Base-by-base conservation (phyloP, 1,139 yeast species). In the Scheffersomyces stambukii region DNA sequence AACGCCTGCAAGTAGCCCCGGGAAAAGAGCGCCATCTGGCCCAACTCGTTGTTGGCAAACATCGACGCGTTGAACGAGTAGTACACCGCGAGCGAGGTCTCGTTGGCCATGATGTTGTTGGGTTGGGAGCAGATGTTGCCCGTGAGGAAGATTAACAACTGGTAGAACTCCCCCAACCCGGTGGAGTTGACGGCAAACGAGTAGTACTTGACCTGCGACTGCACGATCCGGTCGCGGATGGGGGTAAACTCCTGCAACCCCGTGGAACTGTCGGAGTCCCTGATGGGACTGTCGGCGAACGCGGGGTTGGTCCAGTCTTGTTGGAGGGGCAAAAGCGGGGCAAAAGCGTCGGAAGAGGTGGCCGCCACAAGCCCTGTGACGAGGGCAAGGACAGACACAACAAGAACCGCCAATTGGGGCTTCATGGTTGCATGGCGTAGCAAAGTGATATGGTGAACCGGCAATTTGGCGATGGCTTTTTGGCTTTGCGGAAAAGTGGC, bases 51-150 rank as follows among this genome's bases (percentile, higher is more conserved):
- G 41, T 70, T 44, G 1, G 40, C 25, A 28, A 64, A 54, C 52
- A 69, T 56, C 10, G 64, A 47, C 4, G 69, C 45, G 42, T 75
- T 69, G 42, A 70, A 68, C 3, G 78, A 63, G 45, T 70, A 73
- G 40, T 68, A 71, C 0, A 78, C 65, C 4, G 65, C 57, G 20
- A 78, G 46, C 24, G 68, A 62, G 12, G 70, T 52, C 12, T 60
- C 64, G 29, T 48, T 45, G 5, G 35, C 42, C 1, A 27, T 27
- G 6, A 57, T 28, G 21, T 58, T 47, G 6, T 41, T 37, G 0
- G 85, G 83, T 33, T 70, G 59, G 6, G 54, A 44, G 41, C 83
- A 77, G 8, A 79, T 57, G 38, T 77, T 77, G 1, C 82, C 85
- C 13, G 81, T 72, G 5, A 79, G 40, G 38, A 76, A 77, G 29